Evolutionary conservation across 208 protist genomes (phyloP).

Genomic region (Acanthamoeba sp.): DNA sequence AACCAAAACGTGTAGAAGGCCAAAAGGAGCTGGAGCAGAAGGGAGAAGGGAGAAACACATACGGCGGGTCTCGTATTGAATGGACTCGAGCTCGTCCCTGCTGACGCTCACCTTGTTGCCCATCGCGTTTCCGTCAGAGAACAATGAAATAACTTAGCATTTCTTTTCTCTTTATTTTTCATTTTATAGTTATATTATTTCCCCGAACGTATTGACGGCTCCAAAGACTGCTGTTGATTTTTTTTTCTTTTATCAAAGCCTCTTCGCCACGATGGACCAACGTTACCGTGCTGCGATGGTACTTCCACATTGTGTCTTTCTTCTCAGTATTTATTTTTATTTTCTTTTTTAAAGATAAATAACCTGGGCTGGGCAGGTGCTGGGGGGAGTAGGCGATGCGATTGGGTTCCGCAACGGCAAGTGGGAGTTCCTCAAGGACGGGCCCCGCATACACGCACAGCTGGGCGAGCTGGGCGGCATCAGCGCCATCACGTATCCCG

Average conservation of each 20-base stretch:
- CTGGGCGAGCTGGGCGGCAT: constrained; percentile 6
- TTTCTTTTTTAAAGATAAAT: not conserved
- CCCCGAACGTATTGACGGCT: too few species aligned
- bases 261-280: too few species aligned
- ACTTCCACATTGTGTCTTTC: not conserved
- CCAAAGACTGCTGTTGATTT: too few species aligned
- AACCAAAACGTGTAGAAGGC: not conserved
- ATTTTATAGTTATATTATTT: too few species aligned
- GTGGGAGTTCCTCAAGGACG: constrained; percentile 63
- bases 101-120: constrained; percentile 61
- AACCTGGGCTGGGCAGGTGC: not conserved
- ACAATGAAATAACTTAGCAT: not conserved
- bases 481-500: not conserved
- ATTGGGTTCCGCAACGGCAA: constrained; percentile 76
- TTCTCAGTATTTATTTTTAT: not conserved
- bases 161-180: not conserved
- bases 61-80: not conserved
- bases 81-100: constrained; percentile 27
- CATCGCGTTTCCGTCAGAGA: not conserved
- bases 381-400: constrained; percentile 79
- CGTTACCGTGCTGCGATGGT: too few species aligned
- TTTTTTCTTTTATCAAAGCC: too few species aligned
- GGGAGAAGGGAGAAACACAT: not conserved
- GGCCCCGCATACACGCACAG: not conserved
- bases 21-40: not conserved